Conservation (phyloP, 1,139 yeast species). For the Taiozyma sp. region DNA sequence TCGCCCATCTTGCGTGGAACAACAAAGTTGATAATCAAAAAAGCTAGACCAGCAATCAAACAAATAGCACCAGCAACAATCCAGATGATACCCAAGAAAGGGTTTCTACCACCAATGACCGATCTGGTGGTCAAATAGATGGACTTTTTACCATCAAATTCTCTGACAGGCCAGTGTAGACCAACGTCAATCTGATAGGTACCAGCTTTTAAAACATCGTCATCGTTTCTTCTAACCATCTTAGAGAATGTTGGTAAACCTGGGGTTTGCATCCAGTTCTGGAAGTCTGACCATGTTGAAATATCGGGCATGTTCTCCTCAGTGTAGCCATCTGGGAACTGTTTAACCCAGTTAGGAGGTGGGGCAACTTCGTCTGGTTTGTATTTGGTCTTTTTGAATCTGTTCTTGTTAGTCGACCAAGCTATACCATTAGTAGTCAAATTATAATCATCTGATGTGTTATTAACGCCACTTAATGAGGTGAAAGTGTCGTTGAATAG, state of each 20-base stretch:
- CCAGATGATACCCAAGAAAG: conserved; percentile 85
- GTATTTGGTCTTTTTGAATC: conserved; percentile 79
- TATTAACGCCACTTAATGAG: conserved; percentile 45
- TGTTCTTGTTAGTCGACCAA: conserved; percentile 76
- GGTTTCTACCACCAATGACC: conserved; percentile 86
- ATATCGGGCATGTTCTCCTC: conserved; percentile 81
- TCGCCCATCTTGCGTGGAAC: conserved; percentile 24
- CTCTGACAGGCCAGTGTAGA: conserved; percentile 82
- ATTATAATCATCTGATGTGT: conserved; percentile 42
- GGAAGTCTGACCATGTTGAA: conserved; percentile 74
- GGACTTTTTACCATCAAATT: conserved; percentile 78
- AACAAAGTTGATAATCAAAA: conserved; percentile 18
- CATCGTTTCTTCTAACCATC: conserved; percentile 75
- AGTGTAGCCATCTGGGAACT: conserved; percentile 87
- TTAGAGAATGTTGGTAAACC: conserved; percentile 85
- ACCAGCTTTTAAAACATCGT: conserved; percentile 57
- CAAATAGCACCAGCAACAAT: conserved; percentile 89
- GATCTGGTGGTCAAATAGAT: conserved; percentile 80
- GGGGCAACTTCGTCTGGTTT: conserved; percentile 73
- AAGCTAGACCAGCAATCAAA: conserved; percentile 18
- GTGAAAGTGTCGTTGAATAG: conserved; percentile 82
- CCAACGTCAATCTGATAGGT: conserved; percentile 70
- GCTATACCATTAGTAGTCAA: conserved; percentile 75
- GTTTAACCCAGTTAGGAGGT: conserved; percentile 90
- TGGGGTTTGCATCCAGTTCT: conserved; percentile 97